These are phyloP conservation scores for Vitis labrusca DNA, from an alignment of 164 flowering plant species.

Conservation along the genomic window DNA sequence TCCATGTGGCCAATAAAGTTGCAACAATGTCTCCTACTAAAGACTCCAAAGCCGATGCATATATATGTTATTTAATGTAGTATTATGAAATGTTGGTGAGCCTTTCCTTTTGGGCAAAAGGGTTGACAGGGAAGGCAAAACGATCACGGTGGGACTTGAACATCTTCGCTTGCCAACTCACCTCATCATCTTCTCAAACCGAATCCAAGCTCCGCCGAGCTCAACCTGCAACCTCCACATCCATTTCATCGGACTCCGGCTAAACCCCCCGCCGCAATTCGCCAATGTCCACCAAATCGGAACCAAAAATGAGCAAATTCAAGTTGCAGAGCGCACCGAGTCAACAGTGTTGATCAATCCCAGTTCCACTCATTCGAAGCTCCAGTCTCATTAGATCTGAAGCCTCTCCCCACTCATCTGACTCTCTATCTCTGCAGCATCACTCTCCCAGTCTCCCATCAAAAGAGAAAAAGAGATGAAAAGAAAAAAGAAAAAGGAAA, in stretches of 20 bases:
- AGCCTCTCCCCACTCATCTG: neutral
- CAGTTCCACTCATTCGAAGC: neutral
- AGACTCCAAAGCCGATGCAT: too few species aligned
- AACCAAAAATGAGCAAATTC: conserved; percentile 2
- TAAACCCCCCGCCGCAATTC: conserved; percentile 8
- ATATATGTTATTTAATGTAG: too few species aligned
- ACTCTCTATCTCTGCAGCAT: conserved; percentile 10
- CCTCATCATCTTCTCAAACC: conserved; percentile 9
- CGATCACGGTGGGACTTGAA: conserved; percentile 72
- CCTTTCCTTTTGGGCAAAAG: too few species aligned
- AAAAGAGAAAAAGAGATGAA: conserved; percentile 5
- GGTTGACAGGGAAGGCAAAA: too few species aligned
- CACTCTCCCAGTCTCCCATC: too few species aligned
- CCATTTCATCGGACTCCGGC: conserved; percentile 28
- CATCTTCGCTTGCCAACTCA: conserved; percentile 46
- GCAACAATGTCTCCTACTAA: too few species aligned
- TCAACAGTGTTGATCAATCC: conserved; percentile 9
- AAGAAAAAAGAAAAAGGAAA: neutral
- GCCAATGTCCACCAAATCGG: conserved; percentile 12
- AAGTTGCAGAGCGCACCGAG: neutral
- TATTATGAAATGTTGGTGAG: too few species aligned
- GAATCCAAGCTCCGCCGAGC: conserved; percentile 23
- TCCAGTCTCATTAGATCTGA: conserved; percentile 18
- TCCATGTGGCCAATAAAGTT: too few species aligned
- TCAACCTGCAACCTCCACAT: conserved; percentile 8